These are phyloP conservation scores for Vanilla planifolia DNA, from an alignment of 106 monocot genomes.

Conservation along the genomic window DNA sequence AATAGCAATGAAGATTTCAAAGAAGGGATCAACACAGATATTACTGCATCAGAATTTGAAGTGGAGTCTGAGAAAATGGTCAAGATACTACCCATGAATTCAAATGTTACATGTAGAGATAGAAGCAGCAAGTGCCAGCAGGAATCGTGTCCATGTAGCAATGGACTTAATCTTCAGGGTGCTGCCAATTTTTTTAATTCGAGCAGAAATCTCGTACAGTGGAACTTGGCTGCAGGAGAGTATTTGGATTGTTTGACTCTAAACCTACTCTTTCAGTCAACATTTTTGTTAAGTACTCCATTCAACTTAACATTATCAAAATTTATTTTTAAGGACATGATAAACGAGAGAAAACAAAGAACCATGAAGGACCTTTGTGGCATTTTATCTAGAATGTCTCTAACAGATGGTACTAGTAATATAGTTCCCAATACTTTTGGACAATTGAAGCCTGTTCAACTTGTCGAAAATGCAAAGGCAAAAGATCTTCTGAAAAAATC, in stretches of 20 bases:
- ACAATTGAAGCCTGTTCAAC: slow-evolving; percentile 22
- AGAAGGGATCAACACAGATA: not conserved
- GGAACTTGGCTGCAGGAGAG: slow-evolving; percentile 1
- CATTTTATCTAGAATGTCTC: slow-evolving; percentile 14
- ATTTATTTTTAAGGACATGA: slow-evolving; percentile 19
- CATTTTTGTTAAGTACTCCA: slow-evolving; percentile 16
- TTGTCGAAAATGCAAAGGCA: slow-evolving; percentile 5
- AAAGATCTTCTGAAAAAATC: slow-evolving; percentile 17
- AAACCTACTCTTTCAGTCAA: slow-evolving; percentile 9
- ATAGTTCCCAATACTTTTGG: slow-evolving; percentile 18
- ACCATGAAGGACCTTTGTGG: slow-evolving; percentile 11
- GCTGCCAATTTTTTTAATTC: not conserved
- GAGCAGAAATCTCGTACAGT: not conserved
- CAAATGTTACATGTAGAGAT: slow-evolving; percentile 5
- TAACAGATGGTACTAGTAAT: slow-evolving; percentile 9
- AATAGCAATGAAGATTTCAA: not conserved
- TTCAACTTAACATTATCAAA: slow-evolving; percentile 18
- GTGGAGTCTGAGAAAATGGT: slow-evolving; percentile 17
- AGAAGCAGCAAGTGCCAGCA: slow-evolving; percentile 1
- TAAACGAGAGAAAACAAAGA: slow-evolving; percentile 25
- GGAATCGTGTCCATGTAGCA: slow-evolving; percentile 16
- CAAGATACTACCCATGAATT: slow-evolving; percentile 9
- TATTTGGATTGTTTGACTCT: slow-evolving; percentile 9
- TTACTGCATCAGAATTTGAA: slow-evolving; percentile 12
- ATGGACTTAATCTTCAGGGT: not conserved